Conservation (phyloP, 805 yeast genomes). For the Spathaspora girioi region DNA sequence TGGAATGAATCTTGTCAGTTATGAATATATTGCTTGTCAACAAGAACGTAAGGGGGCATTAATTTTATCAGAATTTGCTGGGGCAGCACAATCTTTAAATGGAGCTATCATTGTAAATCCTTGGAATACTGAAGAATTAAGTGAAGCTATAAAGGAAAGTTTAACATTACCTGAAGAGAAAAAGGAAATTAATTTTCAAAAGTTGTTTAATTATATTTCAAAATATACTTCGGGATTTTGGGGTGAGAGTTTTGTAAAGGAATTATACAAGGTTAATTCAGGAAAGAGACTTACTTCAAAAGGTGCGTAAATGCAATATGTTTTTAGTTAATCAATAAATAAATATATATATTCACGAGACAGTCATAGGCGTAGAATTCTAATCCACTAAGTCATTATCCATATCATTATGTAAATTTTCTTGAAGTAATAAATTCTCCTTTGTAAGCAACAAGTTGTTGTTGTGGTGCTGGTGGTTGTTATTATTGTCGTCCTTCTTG, state of each 20-base stretch:
- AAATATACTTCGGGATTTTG: constrained; percentile 95
- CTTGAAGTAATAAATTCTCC: constrained; percentile 24
- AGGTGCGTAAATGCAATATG: constrained; percentile 8
- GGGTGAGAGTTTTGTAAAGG: constrained; percentile 96
- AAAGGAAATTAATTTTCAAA: constrained; percentile 71
- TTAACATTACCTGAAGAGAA: constrained; percentile 83
- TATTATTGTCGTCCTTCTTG: constrained; percentile 14
- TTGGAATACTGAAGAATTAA: constrained; percentile 95
- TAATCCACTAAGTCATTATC: not conserved
- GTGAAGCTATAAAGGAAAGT: constrained; percentile 81
- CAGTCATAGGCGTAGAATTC: not conserved
- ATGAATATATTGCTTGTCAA: constrained; percentile 97
- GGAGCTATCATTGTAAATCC: constrained; percentile 95
- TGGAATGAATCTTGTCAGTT: constrained; percentile 96
- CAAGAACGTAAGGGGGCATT: constrained; percentile 79
- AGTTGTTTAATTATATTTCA: constrained; percentile 80
- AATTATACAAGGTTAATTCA: constrained; percentile 46
- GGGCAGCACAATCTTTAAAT: constrained; percentile 97
- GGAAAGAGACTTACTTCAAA: not conserved
- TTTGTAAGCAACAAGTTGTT: constrained; percentile 23
- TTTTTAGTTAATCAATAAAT: not conserved
- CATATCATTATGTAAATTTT: not conserved
- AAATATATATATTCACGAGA: too few relatives aligned
- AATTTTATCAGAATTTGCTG: constrained; percentile 92
- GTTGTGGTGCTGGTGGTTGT: too few relatives aligned